These are phyloP conservation scores for Backusella morwellensis DNA, from an alignment of 192 early-diverging fungal genomes.

Conservation along the genomic window DNA sequence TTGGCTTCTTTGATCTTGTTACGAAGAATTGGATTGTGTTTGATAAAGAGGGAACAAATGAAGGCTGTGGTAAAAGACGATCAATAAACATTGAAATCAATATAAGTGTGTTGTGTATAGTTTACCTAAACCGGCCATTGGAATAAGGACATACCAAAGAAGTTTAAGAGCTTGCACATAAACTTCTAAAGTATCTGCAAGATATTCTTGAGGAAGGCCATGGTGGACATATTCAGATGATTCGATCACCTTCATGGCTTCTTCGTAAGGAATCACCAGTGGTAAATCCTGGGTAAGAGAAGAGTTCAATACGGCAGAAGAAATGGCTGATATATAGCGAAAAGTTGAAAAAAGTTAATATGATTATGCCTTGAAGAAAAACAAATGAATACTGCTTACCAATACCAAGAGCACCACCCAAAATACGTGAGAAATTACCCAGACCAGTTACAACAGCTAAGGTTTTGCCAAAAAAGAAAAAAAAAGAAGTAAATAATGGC, in stretches of 20 bases:
- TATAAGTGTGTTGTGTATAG: neutral
- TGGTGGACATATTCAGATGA: conserved; percentile 19
- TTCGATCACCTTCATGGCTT: conserved; percentile 7
- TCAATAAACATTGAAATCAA: neutral
- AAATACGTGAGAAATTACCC: conserved; percentile 33
- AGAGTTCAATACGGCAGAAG: conserved; percentile 30
- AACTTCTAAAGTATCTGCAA: conserved; percentile 9
- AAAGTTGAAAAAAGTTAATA: neutral
- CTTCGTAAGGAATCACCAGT: conserved; percentile 3
- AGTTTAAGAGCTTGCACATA: conserved; percentile 24
- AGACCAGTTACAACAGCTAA: conserved; percentile 35
- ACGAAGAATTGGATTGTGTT: neutral
- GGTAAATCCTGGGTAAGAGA: conserved; percentile 22
- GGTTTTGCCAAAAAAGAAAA: conserved; percentile 1
- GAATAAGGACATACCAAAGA: conserved; percentile 27
- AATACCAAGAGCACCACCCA: conserved; percentile 36
- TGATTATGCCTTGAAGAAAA: neutral
- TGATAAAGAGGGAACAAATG: neutral
- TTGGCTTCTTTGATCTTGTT: neutral
- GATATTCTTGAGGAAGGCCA: conserved; percentile 20
- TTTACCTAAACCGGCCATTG: conserved; percentile 20
- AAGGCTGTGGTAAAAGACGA: neutral
- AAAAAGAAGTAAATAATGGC: neutral
- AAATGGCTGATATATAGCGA: conserved; percentile 9
- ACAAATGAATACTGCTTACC: conserved; percentile 5